Base-by-base conservation (phyloP, 345 rosid species). In the Capsella bursapastoris region DNA sequence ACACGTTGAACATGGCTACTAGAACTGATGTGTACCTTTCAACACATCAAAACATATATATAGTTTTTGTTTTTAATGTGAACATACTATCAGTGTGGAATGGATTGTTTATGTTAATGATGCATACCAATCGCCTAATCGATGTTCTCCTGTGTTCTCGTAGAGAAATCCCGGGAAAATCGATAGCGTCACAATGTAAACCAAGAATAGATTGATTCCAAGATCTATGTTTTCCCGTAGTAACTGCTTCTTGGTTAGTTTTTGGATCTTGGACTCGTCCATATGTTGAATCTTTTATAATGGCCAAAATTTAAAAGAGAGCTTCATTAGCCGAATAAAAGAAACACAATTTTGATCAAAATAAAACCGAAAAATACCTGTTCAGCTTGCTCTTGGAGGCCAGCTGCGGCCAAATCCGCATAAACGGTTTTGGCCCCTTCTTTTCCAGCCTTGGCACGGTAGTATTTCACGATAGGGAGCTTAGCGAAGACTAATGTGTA, bases 151-250 rank as follows among this genome's bases (percentile, higher is more conserved):
- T 5, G 94, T 91, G 72, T 89, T 86, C 78, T 93, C 96, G 4
- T 85, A 89, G 50, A 93, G 81, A 72, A 91, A 93, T 52, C 98
- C 97, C 0, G 96, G 96, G 74, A 93, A 91, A 79, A 93, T 91
- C 2, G 96, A 87, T 70, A 93, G 37, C 1, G 94, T 87, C 9
- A 91, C 79, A 8, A 71, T 82, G 37, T 84, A 93, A 50, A 88
- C 86, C 73, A 89, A 69, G 76, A 82, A 88, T 63, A 93, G 66
- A 49, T 79, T 87, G 4, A 89, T 35, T 6, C 84, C 90, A 64
- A 88, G 87, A 50, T 89, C 97, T 2, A 81, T 78, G 72, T 91
- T 94, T 79, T 75, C 75, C 10, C 68, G 0, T 45, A 91, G 57
- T 55, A 94, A 62, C 53, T 86, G 71, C 66, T 79, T 86, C 51